A percentile compares a stretch with the other conserved stretches of the same genome.
phyloP scores from a whole-genome alignment of 306 rosid species.

The Pterocarpus santalinus region DNA sequence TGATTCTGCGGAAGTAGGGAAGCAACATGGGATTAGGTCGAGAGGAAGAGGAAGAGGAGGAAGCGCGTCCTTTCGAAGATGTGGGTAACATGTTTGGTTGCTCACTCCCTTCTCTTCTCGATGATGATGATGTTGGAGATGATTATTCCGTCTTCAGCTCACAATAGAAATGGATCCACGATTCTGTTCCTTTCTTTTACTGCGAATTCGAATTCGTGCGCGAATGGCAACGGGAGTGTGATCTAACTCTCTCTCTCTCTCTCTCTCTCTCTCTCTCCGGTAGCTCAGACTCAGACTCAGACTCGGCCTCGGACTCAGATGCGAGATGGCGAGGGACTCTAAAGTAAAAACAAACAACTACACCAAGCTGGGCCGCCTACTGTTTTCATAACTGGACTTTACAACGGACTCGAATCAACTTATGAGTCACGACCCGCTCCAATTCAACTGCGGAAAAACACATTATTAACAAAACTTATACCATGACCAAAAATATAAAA shows the following conservation, averaged over 20 bases:
- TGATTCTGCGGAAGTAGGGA: slow-evolving; percentile 90
- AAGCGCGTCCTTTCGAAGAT: slow-evolving; percentile 80
- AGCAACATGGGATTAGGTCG: slow-evolving; percentile 83
- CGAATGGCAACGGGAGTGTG: slow-evolving; percentile 17
- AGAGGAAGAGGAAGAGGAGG: slow-evolving; percentile 80
- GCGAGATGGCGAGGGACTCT: slow-evolving; percentile 39
- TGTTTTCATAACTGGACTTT: background rate
- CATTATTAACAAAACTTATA: too few relatives aligned
- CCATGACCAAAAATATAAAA: too few relatives aligned
- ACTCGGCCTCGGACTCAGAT: slow-evolving; percentile 26
- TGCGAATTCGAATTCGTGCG: background rate
- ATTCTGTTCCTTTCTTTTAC: background rate
- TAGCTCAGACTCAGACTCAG: slow-evolving; percentile 39
- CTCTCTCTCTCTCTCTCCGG: slow-evolving; percentile 40
- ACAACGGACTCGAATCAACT: background rate
- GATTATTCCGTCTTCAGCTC: slow-evolving; percentile 41
- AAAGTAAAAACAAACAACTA: slow-evolving; percentile 43
- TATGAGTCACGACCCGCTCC: background rate
- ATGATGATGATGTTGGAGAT: background rate
- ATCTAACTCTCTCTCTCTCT: slow-evolving; percentile 29
- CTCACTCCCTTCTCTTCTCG: slow-evolving; percentile 26
- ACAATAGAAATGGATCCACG: slow-evolving; percentile 52
- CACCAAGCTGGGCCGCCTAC: slow-evolving; percentile 35
- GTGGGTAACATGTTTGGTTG: slow-evolving; percentile 85
- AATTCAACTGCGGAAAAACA: too few relatives aligned